A percentile compares a stretch with the other conserved stretches of the same genome.
Evolutionary conservation across 2,329 filamentous ascomycete species (phyloP).

Genomic region (Exophiala dermatitidis): DNA sequence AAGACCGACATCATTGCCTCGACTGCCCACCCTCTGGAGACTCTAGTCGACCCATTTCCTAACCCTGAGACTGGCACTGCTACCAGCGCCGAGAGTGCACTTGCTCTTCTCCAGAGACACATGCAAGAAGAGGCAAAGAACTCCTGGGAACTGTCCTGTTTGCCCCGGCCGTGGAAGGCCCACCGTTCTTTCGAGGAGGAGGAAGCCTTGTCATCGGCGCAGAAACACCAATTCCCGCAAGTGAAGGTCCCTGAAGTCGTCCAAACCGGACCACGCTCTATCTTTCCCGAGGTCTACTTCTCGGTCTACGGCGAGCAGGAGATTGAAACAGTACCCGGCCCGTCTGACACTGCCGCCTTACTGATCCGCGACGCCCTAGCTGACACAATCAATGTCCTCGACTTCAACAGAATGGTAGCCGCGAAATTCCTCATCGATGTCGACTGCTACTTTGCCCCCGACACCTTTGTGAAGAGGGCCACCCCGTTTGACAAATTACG

Average conservation of each 20-base stretch:
- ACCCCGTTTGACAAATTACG: constrained; percentile 86
- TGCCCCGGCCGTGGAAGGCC: constrained; percentile 50
- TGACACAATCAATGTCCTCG: constrained; percentile 87
- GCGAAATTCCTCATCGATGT: constrained; percentile 88
- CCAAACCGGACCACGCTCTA: constrained; percentile 61
- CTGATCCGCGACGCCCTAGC: constrained; percentile 77
- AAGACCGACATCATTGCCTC: constrained; percentile 93
- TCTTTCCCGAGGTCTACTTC: constrained; percentile 90
- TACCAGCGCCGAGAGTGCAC: constrained; percentile 60
- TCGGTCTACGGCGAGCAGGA: constrained; percentile 87
- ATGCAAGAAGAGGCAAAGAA: constrained; percentile 67
- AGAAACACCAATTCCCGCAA: constrained; percentile 69
- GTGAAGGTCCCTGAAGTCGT: constrained; percentile 71
- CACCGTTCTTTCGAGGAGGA: constrained; percentile 40
- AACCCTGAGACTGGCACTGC: constrained; percentile 48
- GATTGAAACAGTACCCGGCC: constrained; percentile 76
- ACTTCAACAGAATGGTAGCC: constrained; percentile 83
- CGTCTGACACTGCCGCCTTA: constrained; percentile 67
- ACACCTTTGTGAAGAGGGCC: constrained; percentile 87
- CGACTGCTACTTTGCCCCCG: constrained; percentile 85
- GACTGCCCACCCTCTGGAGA: constrained; percentile 76
- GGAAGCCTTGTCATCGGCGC: constrained; percentile 52
- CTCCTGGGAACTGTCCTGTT: constrained; percentile 65
- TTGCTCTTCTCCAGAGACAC: constrained; percentile 78
- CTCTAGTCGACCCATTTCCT: constrained; percentile 78